Conservation (phyloP, 2,329 filamentous ascomycete species). For the Ceratocystis alfenasii region DNA sequence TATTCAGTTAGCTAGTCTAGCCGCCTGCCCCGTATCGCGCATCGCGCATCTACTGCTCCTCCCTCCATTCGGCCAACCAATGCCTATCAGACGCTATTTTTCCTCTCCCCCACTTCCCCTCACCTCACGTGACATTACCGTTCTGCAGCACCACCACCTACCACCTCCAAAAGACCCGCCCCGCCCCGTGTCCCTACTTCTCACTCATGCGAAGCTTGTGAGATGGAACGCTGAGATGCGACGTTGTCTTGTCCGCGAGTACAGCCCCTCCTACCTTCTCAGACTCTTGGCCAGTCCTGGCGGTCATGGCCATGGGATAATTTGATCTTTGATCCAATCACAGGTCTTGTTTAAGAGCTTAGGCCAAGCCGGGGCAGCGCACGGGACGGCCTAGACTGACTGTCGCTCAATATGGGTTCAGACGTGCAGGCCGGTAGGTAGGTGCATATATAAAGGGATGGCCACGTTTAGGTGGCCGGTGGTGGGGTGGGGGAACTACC, state of each 20-base stretch:
- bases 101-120: too few relatives aligned
- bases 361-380: neutral
- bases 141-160: neutral
- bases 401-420: neutral
- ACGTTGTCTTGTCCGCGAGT: neutral
- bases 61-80: neutral
- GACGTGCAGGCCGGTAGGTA: neutral
- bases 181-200: neutral
- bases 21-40: too few relatives aligned
- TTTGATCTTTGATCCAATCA: neutral
- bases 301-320: too few relatives aligned
- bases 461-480: neutral
- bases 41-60: neutral
- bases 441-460: neutral
- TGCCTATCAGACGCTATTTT: neutral
- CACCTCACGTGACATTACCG: neutral
- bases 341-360: neutral
- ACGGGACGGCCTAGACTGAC: neutral
- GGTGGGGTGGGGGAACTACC: too few relatives aligned
- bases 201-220: neutral
- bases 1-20: too few relatives aligned
- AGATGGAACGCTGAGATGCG: neutral
- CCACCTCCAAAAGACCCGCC: neutral
- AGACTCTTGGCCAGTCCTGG: neutral
- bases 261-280: neutral